A percentile compares a stretch with the other conserved stretches of the same genome.
These are phyloP conservation scores for Rhizopogon vulgaris DNA, from an alignment of 768 basidiomycete species.

Conservation along the genomic window DNA sequence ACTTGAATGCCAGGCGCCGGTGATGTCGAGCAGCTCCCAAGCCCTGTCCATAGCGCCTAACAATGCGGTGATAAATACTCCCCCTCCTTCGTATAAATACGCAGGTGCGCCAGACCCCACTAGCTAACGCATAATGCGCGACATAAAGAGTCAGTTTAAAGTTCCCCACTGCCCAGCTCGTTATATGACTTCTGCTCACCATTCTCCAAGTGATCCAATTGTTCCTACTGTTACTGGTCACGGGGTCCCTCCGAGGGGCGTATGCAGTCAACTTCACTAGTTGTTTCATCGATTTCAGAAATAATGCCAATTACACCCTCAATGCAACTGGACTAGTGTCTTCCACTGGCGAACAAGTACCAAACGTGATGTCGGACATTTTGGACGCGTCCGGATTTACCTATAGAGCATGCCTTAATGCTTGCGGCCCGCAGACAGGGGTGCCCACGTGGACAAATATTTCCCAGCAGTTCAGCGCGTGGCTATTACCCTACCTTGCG, in stretches of 20 bases:
- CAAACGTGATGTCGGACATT: not conserved
- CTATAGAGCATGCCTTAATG: constrained; percentile 1
- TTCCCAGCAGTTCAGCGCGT: constrained; percentile 33
- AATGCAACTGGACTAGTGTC: constrained; percentile 1
- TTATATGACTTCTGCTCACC: not conserved
- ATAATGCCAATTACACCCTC: not conserved
- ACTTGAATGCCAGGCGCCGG: too few relatives aligned
- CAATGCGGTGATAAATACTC: too few relatives aligned
- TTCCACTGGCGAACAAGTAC: not conserved
- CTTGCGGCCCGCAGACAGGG: constrained; percentile 10
- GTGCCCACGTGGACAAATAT: constrained; percentile 14
- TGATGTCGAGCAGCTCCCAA: too few relatives aligned
- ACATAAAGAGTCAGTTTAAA: not conserved
- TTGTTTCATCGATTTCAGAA: constrained; percentile 9
- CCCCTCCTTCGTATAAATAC: too few relatives aligned
- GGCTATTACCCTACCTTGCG: constrained; percentile 46
- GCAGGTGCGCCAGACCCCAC: too few relatives aligned
- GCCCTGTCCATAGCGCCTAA: too few relatives aligned
- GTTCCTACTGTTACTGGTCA: not conserved
- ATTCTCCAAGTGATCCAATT: not conserved
- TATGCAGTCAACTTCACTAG: constrained; percentile 3
- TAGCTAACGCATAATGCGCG: not conserved
- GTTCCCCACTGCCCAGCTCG: not conserved
- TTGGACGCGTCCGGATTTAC: constrained; percentile 9
- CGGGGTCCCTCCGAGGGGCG: not conserved